These are phyloP conservation scores for Phytophthora hybrid DNA, from an alignment of 352 stramenopile species.

Conservation along the genomic window DNA sequence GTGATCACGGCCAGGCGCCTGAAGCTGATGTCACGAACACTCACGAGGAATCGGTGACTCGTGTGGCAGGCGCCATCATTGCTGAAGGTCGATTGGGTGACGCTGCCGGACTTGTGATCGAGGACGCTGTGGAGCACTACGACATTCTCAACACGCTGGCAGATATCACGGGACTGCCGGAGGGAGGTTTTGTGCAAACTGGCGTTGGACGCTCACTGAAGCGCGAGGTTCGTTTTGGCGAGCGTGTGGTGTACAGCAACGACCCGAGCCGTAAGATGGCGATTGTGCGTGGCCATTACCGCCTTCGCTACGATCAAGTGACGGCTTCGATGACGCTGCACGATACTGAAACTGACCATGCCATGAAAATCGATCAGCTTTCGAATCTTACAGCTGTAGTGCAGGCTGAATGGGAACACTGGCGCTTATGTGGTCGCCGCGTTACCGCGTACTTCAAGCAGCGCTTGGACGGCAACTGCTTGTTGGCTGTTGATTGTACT, in stretches of 20 bases:
- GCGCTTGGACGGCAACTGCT: constrained; percentile 44
- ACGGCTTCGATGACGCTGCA: constrained; percentile 50
- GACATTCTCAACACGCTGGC: constrained; percentile 69
- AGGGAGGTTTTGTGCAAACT: constrained; percentile 56
- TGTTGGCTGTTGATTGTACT: constrained; percentile 21
- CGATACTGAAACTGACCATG: constrained; percentile 50
- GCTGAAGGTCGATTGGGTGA: constrained; percentile 54
- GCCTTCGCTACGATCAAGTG: constrained; percentile 49
- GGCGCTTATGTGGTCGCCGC: constrained; percentile 34
- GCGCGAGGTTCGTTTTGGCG: constrained; percentile 27
- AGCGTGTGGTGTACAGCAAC: constrained; percentile 56
- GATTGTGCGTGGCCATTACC: constrained; percentile 52
- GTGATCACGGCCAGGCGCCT: constrained; percentile 62
- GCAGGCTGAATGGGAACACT: constrained; percentile 37
- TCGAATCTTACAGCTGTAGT: constrained; percentile 16
- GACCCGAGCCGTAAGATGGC: constrained; percentile 60
- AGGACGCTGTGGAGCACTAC: constrained; percentile 55
- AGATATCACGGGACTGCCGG: constrained; percentile 61
- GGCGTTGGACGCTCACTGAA: constrained; percentile 68
- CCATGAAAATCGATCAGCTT: constrained; percentile 46
- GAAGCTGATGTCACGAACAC: constrained; percentile 54
- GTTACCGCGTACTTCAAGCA: constrained; percentile 54
- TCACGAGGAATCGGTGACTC: constrained; percentile 49
- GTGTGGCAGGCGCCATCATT: constrained; percentile 52
- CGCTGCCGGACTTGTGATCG: constrained; percentile 44